Base-by-base conservation (phyloP, 2,329 filamentous ascomycete species). In the Magnaporthales sp. region DNA sequence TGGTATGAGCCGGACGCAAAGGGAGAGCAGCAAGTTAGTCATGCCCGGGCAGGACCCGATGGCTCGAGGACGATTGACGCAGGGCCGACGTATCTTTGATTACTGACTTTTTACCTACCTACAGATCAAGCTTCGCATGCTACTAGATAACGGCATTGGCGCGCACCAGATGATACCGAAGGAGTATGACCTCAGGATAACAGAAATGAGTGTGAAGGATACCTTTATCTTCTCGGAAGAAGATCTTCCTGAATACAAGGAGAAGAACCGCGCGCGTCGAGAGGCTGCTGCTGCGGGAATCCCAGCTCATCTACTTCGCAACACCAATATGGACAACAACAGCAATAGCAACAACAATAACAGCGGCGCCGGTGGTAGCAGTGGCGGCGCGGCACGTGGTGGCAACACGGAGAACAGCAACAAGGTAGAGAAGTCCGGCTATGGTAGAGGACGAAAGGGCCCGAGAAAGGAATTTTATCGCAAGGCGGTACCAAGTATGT, bases 201-300 rank as follows among this genome's bases (percentile, higher is more conserved):
- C 81, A 58, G 79, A 75, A 8, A 66, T 66, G 51, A 66, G 78
- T 66, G 87, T 94, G 38, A 87, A 86, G 73, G 97, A 97, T 77
- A 95, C 93, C 24, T 96, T 91, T 75, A 82, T 98, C 67, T 99
- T 99, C 75, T 93, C 91, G 56, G 95, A 99, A 78, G 93, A 96
- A 76, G 92, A 98, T 73, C 84, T 97, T 26, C 91, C 93, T 0
- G 91, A 91, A 51, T 93, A 88, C 78, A 85, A 85, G 71, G 80
- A 81, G 22, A 85, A 83, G 75, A 85, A 84, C 73, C 84, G 82
- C 72, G 78, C 79, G 63, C 81, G 83, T 64, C 80, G 82, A n/a
- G 83, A 86, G 66, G 83, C 84, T 9, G 78, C 84, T 3, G 84
- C 82, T 61, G 83, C 81, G 22, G 84, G 87, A 65, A 86, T 89